A percentile compares a stretch with the other conserved stretches of the same genome.
Conservation (phyloP, 78 protist genomes). For the Bigelowiella natans region DNA sequence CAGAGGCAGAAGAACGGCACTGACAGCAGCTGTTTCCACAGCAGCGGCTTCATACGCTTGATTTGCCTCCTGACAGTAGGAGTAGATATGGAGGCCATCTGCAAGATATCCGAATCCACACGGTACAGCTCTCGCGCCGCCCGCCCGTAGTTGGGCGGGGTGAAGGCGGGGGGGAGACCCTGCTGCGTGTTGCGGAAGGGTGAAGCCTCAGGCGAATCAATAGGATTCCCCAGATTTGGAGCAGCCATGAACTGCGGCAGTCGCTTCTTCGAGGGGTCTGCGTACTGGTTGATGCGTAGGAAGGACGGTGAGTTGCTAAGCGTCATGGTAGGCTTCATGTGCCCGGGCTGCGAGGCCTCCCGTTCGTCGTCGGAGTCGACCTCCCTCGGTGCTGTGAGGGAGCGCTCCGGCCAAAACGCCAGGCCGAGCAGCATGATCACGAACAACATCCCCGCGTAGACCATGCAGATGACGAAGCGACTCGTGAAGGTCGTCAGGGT, state of each 20-base stretch:
- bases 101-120: neutral
- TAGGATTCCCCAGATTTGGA: too few species aligned
- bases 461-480: neutral
- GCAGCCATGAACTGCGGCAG: too few species aligned
- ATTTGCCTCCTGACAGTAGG: neutral
- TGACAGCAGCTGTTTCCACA: neutral
- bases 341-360: neutral
- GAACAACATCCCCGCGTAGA: neutral
- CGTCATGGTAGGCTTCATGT: neutral
- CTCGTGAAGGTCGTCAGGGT: neutral
- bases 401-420: neutral
- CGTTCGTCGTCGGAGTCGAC: neutral
- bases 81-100: neutral
- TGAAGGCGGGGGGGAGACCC: too few species aligned
- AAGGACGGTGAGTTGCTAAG: neutral
- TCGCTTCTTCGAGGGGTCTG: too few species aligned
- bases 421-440: neutral
- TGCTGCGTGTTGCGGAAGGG: too few species aligned
- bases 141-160: too few species aligned
- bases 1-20: neutral
- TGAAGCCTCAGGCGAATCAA: too few species aligned
- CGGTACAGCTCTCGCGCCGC: too few species aligned
- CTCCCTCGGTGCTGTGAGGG: neutral
- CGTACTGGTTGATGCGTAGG: neutral
- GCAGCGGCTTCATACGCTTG: neutral